Evolutionary conservation across 805 yeast species (phyloP).

Genomic region (Vanderwaltozyma polyspora): DNA sequence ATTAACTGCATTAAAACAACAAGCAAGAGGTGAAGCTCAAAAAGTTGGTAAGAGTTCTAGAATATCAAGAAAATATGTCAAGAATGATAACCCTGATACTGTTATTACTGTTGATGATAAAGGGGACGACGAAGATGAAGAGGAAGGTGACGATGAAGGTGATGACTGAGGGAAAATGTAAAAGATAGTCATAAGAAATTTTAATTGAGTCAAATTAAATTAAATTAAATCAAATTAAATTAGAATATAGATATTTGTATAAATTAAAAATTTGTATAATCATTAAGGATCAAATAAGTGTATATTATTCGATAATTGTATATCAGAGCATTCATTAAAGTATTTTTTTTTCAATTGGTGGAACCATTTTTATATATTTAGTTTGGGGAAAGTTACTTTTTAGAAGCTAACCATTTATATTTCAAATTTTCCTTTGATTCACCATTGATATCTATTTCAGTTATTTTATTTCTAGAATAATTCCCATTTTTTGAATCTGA

Average conservation of each 20-base stretch:
- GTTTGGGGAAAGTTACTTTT: no score
- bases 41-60: slow-evolving; percentile 53
- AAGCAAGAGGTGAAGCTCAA: slow-evolving; percentile 49
- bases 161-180: no score
- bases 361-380: no score
- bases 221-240: no score
- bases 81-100: slow-evolving; percentile 37
- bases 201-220: no score
- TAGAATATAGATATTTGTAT: no score
- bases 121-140: slow-evolving; percentile 51
- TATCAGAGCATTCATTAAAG: no score
- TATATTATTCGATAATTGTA: no score
- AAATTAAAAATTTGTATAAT: no score
- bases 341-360: no score
- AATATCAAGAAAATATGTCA: slow-evolving; percentile 61
- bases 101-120: slow-evolving; percentile 56
- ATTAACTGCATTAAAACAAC: slow-evolving; percentile 40
- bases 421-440: slow-evolving; percentile 16
- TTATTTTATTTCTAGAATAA: slow-evolving; percentile 10
- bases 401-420: slow-evolving; percentile 10
- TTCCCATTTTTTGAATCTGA: slow-evolving; percentile 21
- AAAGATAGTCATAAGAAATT: no score
- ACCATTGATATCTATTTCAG: slow-evolving; percentile 14
- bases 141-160: slow-evolving; percentile 34
- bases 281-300: no score